Evolutionary conservation across 495 filamentous ascomycete species (phyloP), one percentile per base, ranked within the genome.

Genomic region (Penicillium steckii): DNA sequence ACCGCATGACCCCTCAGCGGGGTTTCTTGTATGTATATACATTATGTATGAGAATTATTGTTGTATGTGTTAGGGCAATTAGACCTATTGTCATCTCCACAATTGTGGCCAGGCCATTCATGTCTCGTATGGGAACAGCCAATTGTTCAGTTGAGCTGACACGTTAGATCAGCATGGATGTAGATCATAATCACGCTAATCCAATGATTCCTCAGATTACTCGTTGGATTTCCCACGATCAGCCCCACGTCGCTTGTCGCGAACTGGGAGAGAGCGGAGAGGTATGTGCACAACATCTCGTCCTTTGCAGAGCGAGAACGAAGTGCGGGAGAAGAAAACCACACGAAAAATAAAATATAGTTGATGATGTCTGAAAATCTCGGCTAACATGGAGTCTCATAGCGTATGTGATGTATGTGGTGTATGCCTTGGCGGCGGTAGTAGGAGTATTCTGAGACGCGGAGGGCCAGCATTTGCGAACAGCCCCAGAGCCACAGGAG

Each of bases 391-490:
- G n/a, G n/a, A n/a, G n/a, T n/a, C 15, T 10, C 19, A 25, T 21
- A 3, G 23, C 47, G 13, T 35, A 15, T 35, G 32, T 35, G 9
- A 4, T 2, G 38, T 23, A 37, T 17, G n/a, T 12, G 29, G 29
- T 9, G 8, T 41, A 21, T 23, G 37, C 8, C 38, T 41, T 41
- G 38, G 38, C 38, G 56, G 62, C 62, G 62, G 59, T 53, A 62
- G 50, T 41, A 62, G 62, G 59, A 53, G 41, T 44, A 32, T 48
- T 55, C 43, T 59, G 59, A 62, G 59, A 58, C 59, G 61, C 47
- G 24, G 55, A 47, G 15, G 45, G 45, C 23, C 46, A 49, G 51
- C 48, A 38, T 15, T 43, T 30, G 35, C 44, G 52, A 27, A 4
- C 26, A 27, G 26, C 26, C 26, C 26, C 26, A 27, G 48, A 40